Evolutionary conservation across 495 filamentous ascomycete species (phyloP).

Genomic region (Evernia prunastri): DNA sequence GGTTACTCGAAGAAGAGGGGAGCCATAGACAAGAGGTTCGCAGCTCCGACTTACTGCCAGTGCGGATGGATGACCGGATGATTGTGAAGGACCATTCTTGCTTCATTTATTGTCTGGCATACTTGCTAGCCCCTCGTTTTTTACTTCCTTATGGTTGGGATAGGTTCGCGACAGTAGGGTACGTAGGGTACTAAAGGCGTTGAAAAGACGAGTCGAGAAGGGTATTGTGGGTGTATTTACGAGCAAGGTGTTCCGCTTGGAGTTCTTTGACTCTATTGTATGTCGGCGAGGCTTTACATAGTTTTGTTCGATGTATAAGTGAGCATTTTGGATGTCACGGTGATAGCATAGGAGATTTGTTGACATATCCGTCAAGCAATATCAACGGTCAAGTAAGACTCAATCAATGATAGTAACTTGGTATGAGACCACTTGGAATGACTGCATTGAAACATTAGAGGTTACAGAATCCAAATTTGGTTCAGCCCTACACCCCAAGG

Average conservation of each 20-base stretch:
- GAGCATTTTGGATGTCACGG: background rate
- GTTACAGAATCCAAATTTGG: too few relatives aligned
- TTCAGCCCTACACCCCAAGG: conserved; percentile 1
- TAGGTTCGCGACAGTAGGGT: background rate
- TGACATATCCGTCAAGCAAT: background rate
- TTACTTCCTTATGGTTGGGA: background rate
- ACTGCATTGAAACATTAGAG: background rate
- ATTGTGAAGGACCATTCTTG: background rate
- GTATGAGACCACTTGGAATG: background rate
- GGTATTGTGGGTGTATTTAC: background rate
- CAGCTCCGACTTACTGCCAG: conserved; percentile 3
- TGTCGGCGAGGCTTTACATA: background rate
- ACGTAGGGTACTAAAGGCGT: background rate
- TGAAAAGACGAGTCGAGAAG: background rate
- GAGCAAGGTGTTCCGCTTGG: conserved; percentile 11
- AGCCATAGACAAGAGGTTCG: conserved; percentile 8
- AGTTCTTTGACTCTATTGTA: background rate
- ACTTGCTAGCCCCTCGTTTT: background rate
- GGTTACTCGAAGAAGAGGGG: background rate
- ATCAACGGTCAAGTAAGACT: background rate
- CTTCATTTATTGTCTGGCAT: background rate
- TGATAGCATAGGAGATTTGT: background rate
- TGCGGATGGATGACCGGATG: conserved; percentile 17
- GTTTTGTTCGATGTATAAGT: background rate
- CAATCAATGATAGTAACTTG: background rate